Evolutionary conservation across 768 basidiomycete species (phyloP).

Genomic region (Hypholoma fasciculare): DNA sequence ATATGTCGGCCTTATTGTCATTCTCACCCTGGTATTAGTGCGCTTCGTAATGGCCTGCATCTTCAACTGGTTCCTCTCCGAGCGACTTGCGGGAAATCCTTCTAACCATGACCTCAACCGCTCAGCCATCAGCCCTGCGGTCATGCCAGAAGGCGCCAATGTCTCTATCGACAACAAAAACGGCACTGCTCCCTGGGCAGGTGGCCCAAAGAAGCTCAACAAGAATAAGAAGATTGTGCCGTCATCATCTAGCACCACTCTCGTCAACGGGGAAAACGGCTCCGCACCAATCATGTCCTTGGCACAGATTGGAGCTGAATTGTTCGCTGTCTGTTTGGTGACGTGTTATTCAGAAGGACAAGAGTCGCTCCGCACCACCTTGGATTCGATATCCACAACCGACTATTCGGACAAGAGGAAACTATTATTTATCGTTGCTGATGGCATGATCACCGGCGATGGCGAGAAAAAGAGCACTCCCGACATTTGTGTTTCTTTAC

Average conservation of each 20-base stretch:
- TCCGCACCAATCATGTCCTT: slow-evolving; percentile 75
- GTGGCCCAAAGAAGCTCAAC: slow-evolving; percentile 51
- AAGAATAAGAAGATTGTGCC: slow-evolving; percentile 49
- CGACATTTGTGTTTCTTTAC: slow-evolving; percentile 88
- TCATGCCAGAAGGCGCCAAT: slow-evolving; percentile 96
- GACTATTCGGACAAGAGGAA: slow-evolving; percentile 92
- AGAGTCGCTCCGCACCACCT: slow-evolving; percentile 85
- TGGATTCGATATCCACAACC: slow-evolving; percentile 91
- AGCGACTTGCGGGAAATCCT: slow-evolving; percentile 76
- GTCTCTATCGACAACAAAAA: slow-evolving; percentile 87
- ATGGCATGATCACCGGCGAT: slow-evolving; percentile 98
- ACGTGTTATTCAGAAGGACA: slow-evolving; percentile 99
- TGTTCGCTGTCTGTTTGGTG: slow-evolving; percentile 93
- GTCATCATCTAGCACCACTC: slow-evolving; percentile 55
- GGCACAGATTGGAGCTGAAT: slow-evolving; percentile 89
- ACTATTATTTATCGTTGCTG: slow-evolving; percentile 90
- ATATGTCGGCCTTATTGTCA: slow-evolving; percentile 88
- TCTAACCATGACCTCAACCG: slow-evolving; percentile 70
- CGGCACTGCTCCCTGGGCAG: slow-evolving; percentile 95
- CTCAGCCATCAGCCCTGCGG: slow-evolving; percentile 89
- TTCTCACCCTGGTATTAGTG: slow-evolving; percentile 85
- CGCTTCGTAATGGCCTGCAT: slow-evolving; percentile 96
- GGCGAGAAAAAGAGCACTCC: slow-evolving; percentile 97
- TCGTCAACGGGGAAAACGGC: slow-evolving; percentile 44
- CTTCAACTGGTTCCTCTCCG: slow-evolving; percentile 96